phyloP scores from a whole-genome alignment of 192 early-diverging fungal genomes.

The Geranomyces michiganensis region DNA sequence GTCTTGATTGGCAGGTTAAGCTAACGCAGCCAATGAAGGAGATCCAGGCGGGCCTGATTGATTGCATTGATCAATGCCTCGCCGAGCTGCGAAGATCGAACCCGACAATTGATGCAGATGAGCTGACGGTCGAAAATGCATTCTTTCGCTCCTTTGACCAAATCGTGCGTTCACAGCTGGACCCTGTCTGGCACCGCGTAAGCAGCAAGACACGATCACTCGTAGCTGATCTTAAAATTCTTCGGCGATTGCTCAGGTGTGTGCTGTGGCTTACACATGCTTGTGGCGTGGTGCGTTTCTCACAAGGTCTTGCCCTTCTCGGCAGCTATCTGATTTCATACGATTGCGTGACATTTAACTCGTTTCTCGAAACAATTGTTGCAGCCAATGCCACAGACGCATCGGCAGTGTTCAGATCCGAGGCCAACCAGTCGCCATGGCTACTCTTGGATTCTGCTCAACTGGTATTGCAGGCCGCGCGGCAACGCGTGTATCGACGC shows the following conservation, averaged over 20 bases:
- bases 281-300: not conserved
- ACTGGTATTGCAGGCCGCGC: conserved; percentile 68
- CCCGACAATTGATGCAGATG: conserved; percentile 68
- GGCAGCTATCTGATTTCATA: conserved; percentile 76
- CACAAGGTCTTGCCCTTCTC: not conserved
- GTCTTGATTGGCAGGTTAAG: conserved; percentile 63
- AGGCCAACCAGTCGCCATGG: conserved; percentile 72
- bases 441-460: conserved; percentile 84
- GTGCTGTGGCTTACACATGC: too few species aligned
- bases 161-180: conserved; percentile 73
- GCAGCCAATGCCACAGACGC: conserved; percentile 50
- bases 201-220: conserved; percentile 72
- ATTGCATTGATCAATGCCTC: conserved; percentile 81
- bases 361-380: conserved; percentile 82
- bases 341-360: conserved; percentile 87
- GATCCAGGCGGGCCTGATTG: conserved; percentile 80
- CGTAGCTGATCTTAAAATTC: conserved; percentile 69
- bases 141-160: conserved; percentile 85
- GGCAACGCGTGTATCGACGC: conserved; percentile 53
- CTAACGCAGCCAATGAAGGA: conserved; percentile 79
- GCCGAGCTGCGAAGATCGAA: conserved; percentile 73
- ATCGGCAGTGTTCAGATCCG: conserved; percentile 27
- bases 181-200: conserved; percentile 87
- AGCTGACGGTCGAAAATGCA: conserved; percentile 85
- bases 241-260: conserved; percentile 70